These are phyloP conservation scores for Artomyces pyxidatus DNA, from an alignment of 768 basidiomycete genomes.

Conservation along the genomic window DNA sequence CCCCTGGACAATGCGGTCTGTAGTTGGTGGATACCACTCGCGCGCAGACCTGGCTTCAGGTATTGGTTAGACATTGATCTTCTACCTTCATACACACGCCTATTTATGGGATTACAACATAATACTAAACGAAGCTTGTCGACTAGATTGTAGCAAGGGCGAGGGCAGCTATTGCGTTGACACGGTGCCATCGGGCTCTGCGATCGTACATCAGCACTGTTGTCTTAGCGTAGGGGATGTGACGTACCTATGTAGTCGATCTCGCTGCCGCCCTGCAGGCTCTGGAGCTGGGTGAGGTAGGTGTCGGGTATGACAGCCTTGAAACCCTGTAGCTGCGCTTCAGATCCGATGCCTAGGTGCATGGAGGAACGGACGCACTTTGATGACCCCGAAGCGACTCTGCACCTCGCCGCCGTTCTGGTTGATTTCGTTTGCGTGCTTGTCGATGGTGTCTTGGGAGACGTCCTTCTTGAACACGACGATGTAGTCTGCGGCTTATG, in stretches of 20 bases:
- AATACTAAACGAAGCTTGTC: no score
- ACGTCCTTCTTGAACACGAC: neutral
- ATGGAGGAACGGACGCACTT: neutral
- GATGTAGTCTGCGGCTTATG: neutral
- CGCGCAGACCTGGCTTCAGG: no score
- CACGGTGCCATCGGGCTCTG: no score
- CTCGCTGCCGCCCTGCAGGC: neutral
- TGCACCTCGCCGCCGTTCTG: neutral
- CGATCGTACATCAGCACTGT: no score
- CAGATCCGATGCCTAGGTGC: neutral
- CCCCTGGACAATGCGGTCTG: no score
- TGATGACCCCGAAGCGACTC: neutral
- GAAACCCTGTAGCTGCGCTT: neutral
- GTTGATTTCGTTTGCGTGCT: neutral
- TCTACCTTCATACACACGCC: no score
- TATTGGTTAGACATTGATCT: no score
- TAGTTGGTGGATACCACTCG: no score
- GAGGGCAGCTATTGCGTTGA: no score
- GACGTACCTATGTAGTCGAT: neutral
- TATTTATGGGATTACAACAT: no score
- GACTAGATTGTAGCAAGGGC: no score
- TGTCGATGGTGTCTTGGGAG: neutral
- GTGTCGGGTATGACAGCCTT: neutral
- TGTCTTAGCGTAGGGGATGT: no score
- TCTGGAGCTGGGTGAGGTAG: neutral